Evolutionary conservation across 805 yeast genomes (phyloP), one percentile per base, ranked within the genome.

Genomic region (Nakazawaea holstii): DNA sequence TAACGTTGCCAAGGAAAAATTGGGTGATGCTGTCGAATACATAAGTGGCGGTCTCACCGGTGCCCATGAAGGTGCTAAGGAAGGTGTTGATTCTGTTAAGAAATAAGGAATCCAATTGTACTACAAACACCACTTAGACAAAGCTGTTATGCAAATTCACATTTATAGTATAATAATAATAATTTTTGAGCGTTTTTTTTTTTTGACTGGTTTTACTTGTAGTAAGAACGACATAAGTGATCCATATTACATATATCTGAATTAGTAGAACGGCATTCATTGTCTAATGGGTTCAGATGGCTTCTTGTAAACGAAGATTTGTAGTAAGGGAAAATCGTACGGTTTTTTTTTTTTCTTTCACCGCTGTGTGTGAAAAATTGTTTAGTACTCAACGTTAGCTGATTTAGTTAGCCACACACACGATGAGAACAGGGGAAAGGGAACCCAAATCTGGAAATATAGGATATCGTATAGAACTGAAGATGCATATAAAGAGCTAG

Each of bases 11-110:
- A 70, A 66, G 66, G 76, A 73, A 59, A 68, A 77, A 46, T 67
- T 75, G 46, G 68, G 68, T 52, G 77, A 78, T 49, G 74, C 80
- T 45, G 85, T 84, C 48, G 70, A 73, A 53, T 79, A 80, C 61
- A 74, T 78, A 36, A 72, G 80, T 33, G 66, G 71, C 48, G 72
- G 72, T 36, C 65, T 77, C 42, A 65, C 79, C 55, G 85, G 86
- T 62, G 82, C 84, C 51, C 71, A 74, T 46, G 77, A 75, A 59
- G 79, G 77, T 58, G 79, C 78, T 48, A 17, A 47, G 17, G 46
- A 56, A 64, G 62, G 55, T 47, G 41, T 33, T 36, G 47, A 42
- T 9, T 37, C 42, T 20, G 44, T 39, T 6, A 33, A 46, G 35
- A 46, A 46, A 41, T 32, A 29, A 39, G 13, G 15, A 7, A 13